Conservation (phyloP, 164 flowering plant genomes). For the Sextonia rubra region DNA sequence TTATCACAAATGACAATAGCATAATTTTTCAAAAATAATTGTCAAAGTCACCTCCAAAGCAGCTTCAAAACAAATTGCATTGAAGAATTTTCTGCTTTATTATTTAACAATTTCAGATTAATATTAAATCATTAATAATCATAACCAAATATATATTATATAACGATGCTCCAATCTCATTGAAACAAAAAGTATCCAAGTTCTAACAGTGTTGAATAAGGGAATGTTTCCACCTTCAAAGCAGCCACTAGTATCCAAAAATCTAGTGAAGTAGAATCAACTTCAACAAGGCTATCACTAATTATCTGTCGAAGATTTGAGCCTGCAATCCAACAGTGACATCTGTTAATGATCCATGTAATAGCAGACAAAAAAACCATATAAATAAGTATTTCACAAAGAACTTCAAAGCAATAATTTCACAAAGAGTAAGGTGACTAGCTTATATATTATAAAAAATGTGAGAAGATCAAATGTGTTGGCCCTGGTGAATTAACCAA, state of each 20-base stretch:
- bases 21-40: too few relatives aligned
- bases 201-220: not conserved
- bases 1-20: too few relatives aligned
- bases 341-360: too few relatives aligned
- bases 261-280: constrained; percentile 70
- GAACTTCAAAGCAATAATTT: not conserved
- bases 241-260: constrained; percentile 99
- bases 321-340: constrained; percentile 33
- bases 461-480: not conserved
- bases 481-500: not conserved
- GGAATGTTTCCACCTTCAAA: constrained; percentile 58
- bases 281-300: constrained; percentile 65
- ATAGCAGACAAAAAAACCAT: not conserved
- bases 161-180: too few relatives aligned
- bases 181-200: too few relatives aligned
- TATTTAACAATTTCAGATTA: too few relatives aligned
- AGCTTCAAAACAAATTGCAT: too few relatives aligned
- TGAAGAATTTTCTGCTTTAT: too few relatives aligned
- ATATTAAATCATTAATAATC: too few relatives aligned
- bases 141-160: too few relatives aligned
- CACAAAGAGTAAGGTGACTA: not conserved
- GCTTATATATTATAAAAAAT: not conserved
- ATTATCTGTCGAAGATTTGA: constrained; percentile 52
- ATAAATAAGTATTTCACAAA: not conserved
- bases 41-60: too few relatives aligned